Conservation (phyloP, 768 basidiomycete species). For the Tulasnella calospora region DNA sequence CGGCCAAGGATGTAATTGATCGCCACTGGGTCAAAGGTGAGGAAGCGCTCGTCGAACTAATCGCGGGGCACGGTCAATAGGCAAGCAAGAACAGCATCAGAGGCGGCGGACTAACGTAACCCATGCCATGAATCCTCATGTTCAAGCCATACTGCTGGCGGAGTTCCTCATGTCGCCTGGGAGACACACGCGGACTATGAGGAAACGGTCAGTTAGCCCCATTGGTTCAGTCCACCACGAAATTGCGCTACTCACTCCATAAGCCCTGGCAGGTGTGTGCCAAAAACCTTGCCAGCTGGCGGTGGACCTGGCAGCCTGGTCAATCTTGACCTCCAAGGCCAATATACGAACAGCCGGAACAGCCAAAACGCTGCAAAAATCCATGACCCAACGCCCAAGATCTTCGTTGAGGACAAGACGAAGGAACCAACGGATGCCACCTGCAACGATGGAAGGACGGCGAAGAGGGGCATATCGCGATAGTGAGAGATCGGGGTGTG, state of each 20-base stretch:
- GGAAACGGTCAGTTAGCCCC: background rate
- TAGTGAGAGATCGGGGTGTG: background rate
- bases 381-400: constrained; percentile 7
- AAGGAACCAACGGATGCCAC: background rate
- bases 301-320: constrained; percentile 21
- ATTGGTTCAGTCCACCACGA: background rate
- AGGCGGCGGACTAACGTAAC: constrained; percentile 45
- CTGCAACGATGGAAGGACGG: background rate
- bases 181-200: constrained; percentile 7
- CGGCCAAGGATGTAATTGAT: constrained; percentile 70
- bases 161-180: constrained; percentile 16
- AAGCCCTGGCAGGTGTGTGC: constrained; percentile 10
- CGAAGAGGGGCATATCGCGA: constrained; percentile 18
- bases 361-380: constrained; percentile 14
- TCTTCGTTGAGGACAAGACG: background rate
- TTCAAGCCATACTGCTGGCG: constrained; percentile 52
- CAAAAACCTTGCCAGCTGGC: constrained; percentile 15
- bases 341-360: constrained; percentile 23
- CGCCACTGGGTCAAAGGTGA: constrained; percentile 75
- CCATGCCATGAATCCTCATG: constrained; percentile 27
- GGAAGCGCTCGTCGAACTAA: constrained; percentile 56
- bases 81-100: constrained; percentile 33
- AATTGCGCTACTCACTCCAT: constrained; percentile 6
- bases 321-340: constrained; percentile 23
- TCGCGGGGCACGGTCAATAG: constrained; percentile 1